phyloP scores from a whole-genome alignment of 2,329 filamentous ascomycete genomes.

The Sclerotiophoma versabilis region DNA sequence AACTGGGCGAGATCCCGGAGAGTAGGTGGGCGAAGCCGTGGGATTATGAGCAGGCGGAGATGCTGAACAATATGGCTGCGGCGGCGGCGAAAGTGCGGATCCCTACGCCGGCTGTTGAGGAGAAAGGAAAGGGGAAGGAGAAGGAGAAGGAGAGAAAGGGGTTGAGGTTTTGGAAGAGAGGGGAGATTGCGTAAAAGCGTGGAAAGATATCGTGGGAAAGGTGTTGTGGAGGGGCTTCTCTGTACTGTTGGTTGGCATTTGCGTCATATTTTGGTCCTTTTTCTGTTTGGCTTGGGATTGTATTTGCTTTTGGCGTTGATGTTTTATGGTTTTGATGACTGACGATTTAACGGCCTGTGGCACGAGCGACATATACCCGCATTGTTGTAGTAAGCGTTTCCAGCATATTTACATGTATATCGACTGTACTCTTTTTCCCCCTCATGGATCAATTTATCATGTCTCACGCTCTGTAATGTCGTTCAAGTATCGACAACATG shows the following conservation, averaged over 20 bases:
- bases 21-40: slow-evolving; percentile 53
- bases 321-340: slow-evolving; percentile 9
- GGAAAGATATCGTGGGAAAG: neutral
- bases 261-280: neutral
- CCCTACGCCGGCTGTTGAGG: neutral
- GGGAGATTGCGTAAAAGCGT: slow-evolving; percentile 8
- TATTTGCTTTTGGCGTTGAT: neutral
- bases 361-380: slow-evolving; percentile 17
- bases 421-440: no score
- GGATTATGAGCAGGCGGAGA: slow-evolving; percentile 52
- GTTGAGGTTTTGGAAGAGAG: slow-evolving; percentile 31
- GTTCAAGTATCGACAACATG: no score
- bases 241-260: neutral
- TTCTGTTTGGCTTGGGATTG: neutral
- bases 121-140: slow-evolving; percentile 7
- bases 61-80: slow-evolving; percentile 51
- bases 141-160: slow-evolving; percentile 30
- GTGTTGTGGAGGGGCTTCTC: neutral
- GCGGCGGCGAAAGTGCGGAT: slow-evolving; percentile 9
- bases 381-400: slow-evolving; percentile 11
- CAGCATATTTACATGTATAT: slow-evolving; percentile 7
- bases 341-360: slow-evolving; percentile 15
- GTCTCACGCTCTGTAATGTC: no score
- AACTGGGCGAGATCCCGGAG: slow-evolving; percentile 58
- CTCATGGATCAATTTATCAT: no score